Evolutionary conservation across 805 yeast species (phyloP), one percentile per base, ranked within the genome.

Genomic region (Saccharomyces paradoxus): DNA sequence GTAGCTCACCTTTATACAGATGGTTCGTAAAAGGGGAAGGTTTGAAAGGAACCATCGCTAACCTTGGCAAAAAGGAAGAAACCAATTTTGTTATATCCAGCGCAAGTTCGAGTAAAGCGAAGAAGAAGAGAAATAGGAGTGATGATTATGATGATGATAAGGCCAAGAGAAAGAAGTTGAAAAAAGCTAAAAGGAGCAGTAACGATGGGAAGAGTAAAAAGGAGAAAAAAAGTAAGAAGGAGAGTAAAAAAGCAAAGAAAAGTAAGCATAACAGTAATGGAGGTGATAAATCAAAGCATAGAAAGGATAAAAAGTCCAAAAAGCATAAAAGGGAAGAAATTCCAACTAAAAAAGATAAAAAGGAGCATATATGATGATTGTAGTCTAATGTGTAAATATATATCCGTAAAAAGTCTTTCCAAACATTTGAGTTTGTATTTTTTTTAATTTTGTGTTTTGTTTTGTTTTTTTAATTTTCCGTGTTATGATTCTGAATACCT

Each of bases 21-120:
- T 83, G 86, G 88, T 92, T 92, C 74, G 95, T 90, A 1, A 79
- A 81, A 60, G 99, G 98, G 0, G 92, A 87, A 60, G 86, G 94
- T 1, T 71, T 92, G 54, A 78, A 80, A 46, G 98, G 97, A 0
- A 87, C 96, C 0, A 80, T 81, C 4, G 84, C 80, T 1, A 67
- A 69, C 4, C 56, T 53, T 14, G 41, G 55, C 26, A 41, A 32
- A 41, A 53, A 53, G 50, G 46, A 52, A 48, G 51, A 47, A 41
- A 47, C 51, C 29, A 54, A 53, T 28, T 49, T 51, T 21, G 49
- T 58, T 6, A 53, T 55, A 22, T 46, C 53, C 9, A 46, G 46
- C 24, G 46, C 48, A 50, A 30, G 46, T 24, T 24, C 52, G 26
- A 48, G 48, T 28, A 51, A 47, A 28, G 51, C 50, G 51, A 55